Evolutionary conservation across 164 flowering plant genomes (phyloP).

Genomic region (Kalanchoe fedtschenkoi): DNA sequence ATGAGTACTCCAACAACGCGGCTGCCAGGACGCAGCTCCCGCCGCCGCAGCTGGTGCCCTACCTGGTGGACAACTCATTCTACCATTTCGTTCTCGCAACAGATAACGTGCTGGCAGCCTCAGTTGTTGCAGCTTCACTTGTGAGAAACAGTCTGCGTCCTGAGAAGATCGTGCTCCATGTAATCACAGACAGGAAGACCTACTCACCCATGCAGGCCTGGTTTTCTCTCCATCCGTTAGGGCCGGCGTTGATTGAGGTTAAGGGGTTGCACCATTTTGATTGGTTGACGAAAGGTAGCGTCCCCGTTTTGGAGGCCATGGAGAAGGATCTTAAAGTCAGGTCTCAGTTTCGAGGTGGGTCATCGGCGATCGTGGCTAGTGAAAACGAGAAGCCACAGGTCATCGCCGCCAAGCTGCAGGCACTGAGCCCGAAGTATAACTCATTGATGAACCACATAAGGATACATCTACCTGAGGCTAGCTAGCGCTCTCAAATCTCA

Average conservation of each 20-base stretch:
- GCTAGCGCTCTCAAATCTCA: background rate
- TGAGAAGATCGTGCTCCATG: constrained; percentile 60
- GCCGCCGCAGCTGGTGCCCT: constrained; percentile 61
- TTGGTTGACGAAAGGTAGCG: constrained; percentile 84
- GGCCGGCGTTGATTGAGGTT: constrained; percentile 80
- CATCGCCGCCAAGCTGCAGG: constrained; percentile 84
- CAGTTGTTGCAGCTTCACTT: constrained; percentile 76
- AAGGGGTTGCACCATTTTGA: constrained; percentile 94
- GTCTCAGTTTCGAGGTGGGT: constrained; percentile 82
- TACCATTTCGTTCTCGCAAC: constrained; percentile 88
- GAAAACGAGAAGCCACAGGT: constrained; percentile 62
- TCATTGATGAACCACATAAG: constrained; percentile 91
- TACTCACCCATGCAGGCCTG: constrained; percentile 91
- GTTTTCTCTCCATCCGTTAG: constrained; percentile 76
- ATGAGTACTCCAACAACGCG: constrained; percentile 77
- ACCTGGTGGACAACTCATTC: constrained; percentile 75
- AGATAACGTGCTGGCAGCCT: constrained; percentile 82
- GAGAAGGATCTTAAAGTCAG: constrained; percentile 78
- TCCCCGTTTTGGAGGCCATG: constrained; percentile 94
- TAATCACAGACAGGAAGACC: constrained; percentile 84
- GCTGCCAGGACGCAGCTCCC: constrained; percentile 91
- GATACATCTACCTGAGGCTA: constrained; percentile 89
- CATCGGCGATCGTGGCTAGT: constrained; percentile 67
- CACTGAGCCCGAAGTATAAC: constrained; percentile 91
- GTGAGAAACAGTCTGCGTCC: constrained; percentile 57